These are phyloP conservation scores for Beta vulgaris DNA, from an alignment of 148 eudicot genomes.

Conservation along the genomic window DNA sequence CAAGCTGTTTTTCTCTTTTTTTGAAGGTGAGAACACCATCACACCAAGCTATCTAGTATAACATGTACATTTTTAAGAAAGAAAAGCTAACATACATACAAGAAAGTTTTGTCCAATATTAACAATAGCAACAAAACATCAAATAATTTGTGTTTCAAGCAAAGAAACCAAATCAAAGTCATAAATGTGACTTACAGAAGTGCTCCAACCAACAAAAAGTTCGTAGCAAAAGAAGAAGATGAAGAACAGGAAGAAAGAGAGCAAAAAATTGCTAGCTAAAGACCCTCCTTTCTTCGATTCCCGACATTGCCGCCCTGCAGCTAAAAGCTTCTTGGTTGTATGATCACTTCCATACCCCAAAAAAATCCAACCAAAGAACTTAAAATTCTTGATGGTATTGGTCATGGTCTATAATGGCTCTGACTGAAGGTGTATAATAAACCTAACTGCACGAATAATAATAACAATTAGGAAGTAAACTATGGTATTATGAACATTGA, in stretches of 20 bases:
- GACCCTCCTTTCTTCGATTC: conserved; percentile 5
- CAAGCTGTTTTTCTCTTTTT: too few relatives aligned
- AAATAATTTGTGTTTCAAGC: not conserved
- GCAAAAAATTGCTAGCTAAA: not conserved
- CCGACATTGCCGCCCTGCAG: not conserved
- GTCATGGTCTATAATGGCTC: not conserved
- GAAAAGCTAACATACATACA: too few relatives aligned
- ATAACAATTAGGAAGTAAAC: not conserved
- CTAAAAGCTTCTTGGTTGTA: not conserved
- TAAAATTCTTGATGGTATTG: not conserved
- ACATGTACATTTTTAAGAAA: too few relatives aligned
- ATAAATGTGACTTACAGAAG: conserved; percentile 36
- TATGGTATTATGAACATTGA: not conserved
- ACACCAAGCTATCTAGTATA: too few relatives aligned
- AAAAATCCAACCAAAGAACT: not conserved
- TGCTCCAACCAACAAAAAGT: conserved; percentile 36
- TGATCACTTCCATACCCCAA: conserved; percentile 6
- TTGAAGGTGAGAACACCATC: too few relatives aligned
- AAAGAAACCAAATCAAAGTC: not conserved
- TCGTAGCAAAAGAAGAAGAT: conserved; percentile 33
- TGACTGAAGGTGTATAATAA: not conserved
- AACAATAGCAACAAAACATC: not conserved
- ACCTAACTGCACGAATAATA: not conserved
- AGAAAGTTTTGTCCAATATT: too few relatives aligned
- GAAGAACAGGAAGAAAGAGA: conserved; percentile 27